Conservation (phyloP, 129 eudicot species). For the Helianthus annuus region HanXRQr2.0-SUNRISE NC_035437.2:162945290-162945789, state of each 20-base stretch:
- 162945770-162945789: slow-evolving; percentile 37
- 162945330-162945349: slow-evolving; percentile 41
- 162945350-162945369: slow-evolving; percentile 30
- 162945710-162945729: slow-evolving; percentile 53
- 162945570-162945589: slow-evolving; percentile 31
- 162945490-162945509: slow-evolving; percentile 37
- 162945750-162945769: slow-evolving; percentile 39
- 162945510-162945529: slow-evolving; percentile 40
- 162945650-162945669: slow-evolving; percentile 45
- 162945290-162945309: background rate
- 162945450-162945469: slow-evolving; percentile 30
- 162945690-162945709: slow-evolving; percentile 39
- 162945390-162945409: slow-evolving; percentile 44
- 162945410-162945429: slow-evolving; percentile 41
- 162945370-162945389: slow-evolving; percentile 41
- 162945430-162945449: slow-evolving; percentile 48
- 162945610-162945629: slow-evolving; percentile 50
- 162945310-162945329: slow-evolving; percentile 21
- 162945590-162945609: slow-evolving; percentile 38
- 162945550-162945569: slow-evolving; percentile 28
- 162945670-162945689: slow-evolving; percentile 39
- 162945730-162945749: slow-evolving; percentile 53
- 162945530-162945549: slow-evolving; percentile 35
- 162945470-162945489: slow-evolving; percentile 29
- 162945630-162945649: slow-evolving; percentile 43